phyloP scores from a whole-genome alignment of 352 stramenopile species.

The Pythium dissotocum region DNA sequence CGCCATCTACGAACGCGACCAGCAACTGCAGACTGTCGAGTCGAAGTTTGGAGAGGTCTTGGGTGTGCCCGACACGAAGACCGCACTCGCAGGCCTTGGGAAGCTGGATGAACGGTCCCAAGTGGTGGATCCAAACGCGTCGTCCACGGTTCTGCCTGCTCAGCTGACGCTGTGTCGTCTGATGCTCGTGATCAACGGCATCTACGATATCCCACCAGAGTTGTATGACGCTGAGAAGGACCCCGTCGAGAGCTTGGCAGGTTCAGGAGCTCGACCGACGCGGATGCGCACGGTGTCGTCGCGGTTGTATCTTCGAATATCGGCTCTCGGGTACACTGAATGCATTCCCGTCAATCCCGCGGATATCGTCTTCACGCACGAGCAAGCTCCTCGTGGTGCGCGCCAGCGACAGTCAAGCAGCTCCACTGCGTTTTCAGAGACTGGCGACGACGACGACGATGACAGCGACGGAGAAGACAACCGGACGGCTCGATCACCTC shows the following conservation, averaged over 20 bases:
- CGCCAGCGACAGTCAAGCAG: slow-evolving; percentile 39
- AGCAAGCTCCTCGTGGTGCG: slow-evolving; percentile 48
- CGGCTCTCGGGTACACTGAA: slow-evolving; percentile 69
- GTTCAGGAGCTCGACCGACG: neutral
- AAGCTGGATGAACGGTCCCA: slow-evolving; percentile 48
- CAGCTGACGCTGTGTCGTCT: slow-evolving; percentile 80
- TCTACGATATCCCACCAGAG: slow-evolving; percentile 81
- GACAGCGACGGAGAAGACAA: slow-evolving; percentile 24
- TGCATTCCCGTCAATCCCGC: slow-evolving; percentile 67
- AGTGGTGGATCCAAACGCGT: slow-evolving; percentile 47
- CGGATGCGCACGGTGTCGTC: slow-evolving; percentile 26
- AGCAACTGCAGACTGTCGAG: slow-evolving; percentile 73
- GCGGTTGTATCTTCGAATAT: slow-evolving; percentile 71
- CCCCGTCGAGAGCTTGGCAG: slow-evolving; percentile 26
- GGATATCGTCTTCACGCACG: slow-evolving; percentile 49
- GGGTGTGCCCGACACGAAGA: slow-evolving; percentile 42
- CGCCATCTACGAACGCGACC: slow-evolving; percentile 82
- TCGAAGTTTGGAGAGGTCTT: slow-evolving; percentile 55
- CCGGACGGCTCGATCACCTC: neutral
- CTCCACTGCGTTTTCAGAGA: slow-evolving; percentile 17
- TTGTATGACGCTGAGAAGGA: slow-evolving; percentile 67
- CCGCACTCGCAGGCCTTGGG: slow-evolving; percentile 43
- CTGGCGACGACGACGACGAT: slow-evolving; percentile 34
- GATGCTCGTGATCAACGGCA: slow-evolving; percentile 74
- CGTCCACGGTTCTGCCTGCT: slow-evolving; percentile 42